Evolutionary conservation across 805 yeast species (phyloP), one percentile per base, ranked within the genome.

Genomic region (Kazachstania psychrophila): DNA sequence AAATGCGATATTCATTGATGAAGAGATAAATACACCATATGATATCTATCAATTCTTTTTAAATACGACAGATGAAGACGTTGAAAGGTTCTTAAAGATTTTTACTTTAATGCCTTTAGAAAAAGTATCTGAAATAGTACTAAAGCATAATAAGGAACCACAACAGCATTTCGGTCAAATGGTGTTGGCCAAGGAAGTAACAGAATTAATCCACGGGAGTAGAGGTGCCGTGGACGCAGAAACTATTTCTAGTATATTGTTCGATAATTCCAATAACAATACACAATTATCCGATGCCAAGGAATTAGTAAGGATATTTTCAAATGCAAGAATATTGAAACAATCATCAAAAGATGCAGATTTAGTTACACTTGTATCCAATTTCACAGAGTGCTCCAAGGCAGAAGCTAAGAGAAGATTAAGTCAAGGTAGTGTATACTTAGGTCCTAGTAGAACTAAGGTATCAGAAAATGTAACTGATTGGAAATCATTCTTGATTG

Each of bases 1-100:
- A 0, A 92, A 92, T 64, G 97, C 98, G 0, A 75, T 92, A 2
- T 92, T 92, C 61, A 76, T 92, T 37, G 88, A 81, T 51, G 68
- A 75, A 6, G 58, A 64, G n/a, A 60, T 82, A 40, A 89, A 96
- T 1, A 69, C 83, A 12, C 77, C 95, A 0, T 92, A 73, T 58
- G 81, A 83, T 32, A 60, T 92, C 45, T 92, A 81, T 56, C 97
- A 92, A 51, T 83, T 79, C 54, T 82, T 92, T 59, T 73, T 81
- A 50, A 82, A 83, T 45, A 68, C 80, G 0, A 76, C 82, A 0
- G 97, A 88, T 60, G 78, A 71, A 13, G 88, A 81, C 44, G 78
- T 88, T 3, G 72, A 62, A 24, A 73, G 69, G 46, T 73, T 85
- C 31, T 63, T 92, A 48, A 79, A 75, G 52, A 72, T 77, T 37